Percentiles rank a stretch among this genome's conserved stretches.
phyloP scores from a whole-genome alignment of 75 land plant species.

The Sequoiadendron giganteum region DNA sequence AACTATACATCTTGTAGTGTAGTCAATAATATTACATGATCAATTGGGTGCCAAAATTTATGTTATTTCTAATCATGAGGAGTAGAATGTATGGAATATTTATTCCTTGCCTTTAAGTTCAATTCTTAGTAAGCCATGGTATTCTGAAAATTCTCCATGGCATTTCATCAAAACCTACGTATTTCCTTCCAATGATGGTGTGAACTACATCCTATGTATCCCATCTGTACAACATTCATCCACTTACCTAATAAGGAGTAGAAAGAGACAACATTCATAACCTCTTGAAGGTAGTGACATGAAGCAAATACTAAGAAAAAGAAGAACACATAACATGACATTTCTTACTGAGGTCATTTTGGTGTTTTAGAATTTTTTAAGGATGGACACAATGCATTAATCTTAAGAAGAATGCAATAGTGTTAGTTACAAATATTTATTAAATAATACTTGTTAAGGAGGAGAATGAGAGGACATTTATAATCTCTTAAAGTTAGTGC shows the following conservation, averaged over 20 bases:
- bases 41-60: background rate
- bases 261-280: background rate
- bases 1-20: background rate
- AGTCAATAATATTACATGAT: background rate
- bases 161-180: background rate
- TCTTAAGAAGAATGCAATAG: too few species aligned
- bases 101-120: background rate
- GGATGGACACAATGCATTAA: too few species aligned
- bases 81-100: background rate
- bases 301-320: background rate
- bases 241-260: background rate
- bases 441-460: too few species aligned
- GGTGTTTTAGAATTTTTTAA: too few species aligned
- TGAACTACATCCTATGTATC: background rate
- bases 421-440: too few species aligned
- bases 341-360: background rate
- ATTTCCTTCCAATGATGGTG: background rate
- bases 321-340: background rate
- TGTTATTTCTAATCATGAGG: background rate
- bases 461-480: too few species aligned
- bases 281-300: background rate
- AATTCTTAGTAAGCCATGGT: background rate
- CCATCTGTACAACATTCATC: background rate
- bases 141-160: background rate
- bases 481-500: too few species aligned